phyloP scores from a whole-genome alignment of 768 basidiomycete species.

The Leccinum rimulosum region DNA sequence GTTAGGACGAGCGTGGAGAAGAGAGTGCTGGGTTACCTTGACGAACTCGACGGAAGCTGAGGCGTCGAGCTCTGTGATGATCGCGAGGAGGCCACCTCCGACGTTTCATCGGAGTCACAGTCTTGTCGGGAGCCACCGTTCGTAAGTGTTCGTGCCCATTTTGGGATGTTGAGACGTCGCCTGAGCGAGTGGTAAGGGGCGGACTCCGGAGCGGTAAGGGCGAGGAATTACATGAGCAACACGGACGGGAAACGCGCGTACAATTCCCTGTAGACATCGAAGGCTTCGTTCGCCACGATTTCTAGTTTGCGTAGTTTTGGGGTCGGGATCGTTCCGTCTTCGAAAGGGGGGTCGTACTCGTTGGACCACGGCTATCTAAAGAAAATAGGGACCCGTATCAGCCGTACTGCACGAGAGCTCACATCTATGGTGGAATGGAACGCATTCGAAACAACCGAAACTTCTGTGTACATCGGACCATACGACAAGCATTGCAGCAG shows the following conservation, averaged over 20 bases:
- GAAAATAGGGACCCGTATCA: constrained; percentile 10
- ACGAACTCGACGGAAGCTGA: no score
- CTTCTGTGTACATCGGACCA: background rate
- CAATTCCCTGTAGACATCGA: constrained; percentile 97
- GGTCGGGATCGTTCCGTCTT: constrained; percentile 86
- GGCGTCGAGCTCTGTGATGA: no score
- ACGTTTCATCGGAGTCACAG: no score
- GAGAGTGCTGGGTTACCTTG: no score
- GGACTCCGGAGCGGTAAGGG: background rate
- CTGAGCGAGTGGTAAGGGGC: background rate
- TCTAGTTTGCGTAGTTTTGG: constrained; percentile 87
- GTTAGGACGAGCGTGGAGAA: no score
- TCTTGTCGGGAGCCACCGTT: no score
- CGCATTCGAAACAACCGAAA: background rate
- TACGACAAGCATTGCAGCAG: background rate
- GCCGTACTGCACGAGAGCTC: constrained; percentile 1
- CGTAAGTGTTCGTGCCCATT: no score
- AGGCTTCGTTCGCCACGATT: constrained; percentile 91
- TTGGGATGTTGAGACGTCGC: no score
- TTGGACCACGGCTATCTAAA: constrained; percentile 97
- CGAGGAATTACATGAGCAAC: background rate
- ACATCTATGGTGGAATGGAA: background rate
- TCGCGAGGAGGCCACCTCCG: no score
- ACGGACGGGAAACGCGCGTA: constrained; percentile 37
- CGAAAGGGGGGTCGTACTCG: constrained; percentile 86